Evolutionary conservation across 208 protist genomes (phyloP), one percentile per base, ranked within the genome.

Genomic region (Trypanosoma theileri): DNA sequence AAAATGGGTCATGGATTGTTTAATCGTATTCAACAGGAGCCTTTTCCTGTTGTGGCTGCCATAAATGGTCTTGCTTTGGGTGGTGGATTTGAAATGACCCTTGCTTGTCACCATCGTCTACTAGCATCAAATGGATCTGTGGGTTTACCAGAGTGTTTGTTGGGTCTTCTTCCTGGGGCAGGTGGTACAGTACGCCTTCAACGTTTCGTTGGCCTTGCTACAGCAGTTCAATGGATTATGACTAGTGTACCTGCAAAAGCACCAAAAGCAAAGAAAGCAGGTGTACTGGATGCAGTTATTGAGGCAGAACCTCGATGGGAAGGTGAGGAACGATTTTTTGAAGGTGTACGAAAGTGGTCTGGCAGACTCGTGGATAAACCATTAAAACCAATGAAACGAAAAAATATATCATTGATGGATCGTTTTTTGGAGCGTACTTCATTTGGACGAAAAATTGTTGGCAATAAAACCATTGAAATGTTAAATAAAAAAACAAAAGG

Each of bases 121-220:
- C 72, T 92, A 31, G 72, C 82, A 26, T 83, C 79, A 41, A 69
- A 75, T 0, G 81, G 80, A 41, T 73, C 76, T 59, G 79, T 96
- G 28, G 89, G 89, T 51, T 77, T 94, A 57, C 89, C 89, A 17
- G 93, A 98, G 81, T 96, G 97, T 56, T 82, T 97, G 77, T 71
- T 99, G 16, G 97, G 97, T 17, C 74, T 99, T 4, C 79, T 98
- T 40, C 97, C 97, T 21, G 97, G 96, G 31, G 85, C 77, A 31
- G 97, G 96, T 28, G 97, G 97, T 64, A 98, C 96, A 12, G 93
- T 98, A 73, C 92, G 97, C 48, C 89, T 98, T 62, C 96, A 97
- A 59, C 79, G 86, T 24, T 81, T 98, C 22, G 84, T 97, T 61
- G 96, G 96, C 51, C 76, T 98, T 1, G 71, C 81, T 61, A 86